Evolutionary conservation across 2,329 filamentous ascomycete genomes (phyloP), one percentile per base, ranked within the genome.

Genomic region (Colletotrichum siamense): DNA sequence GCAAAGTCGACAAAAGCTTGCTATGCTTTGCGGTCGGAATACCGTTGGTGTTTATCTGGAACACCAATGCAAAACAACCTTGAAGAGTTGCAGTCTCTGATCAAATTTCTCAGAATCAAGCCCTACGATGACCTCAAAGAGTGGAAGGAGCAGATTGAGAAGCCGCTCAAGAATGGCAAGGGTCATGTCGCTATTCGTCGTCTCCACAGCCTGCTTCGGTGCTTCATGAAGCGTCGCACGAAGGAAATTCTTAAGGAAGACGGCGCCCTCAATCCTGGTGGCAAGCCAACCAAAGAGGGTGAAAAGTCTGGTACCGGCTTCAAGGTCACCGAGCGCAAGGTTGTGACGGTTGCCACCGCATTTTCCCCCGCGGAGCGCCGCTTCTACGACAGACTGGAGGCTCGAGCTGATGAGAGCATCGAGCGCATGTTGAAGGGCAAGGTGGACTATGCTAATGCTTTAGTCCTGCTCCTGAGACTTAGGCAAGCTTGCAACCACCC

Each of bases 21-120:
- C 79, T 99, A 94, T 82, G 95, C 95, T 3, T 86, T 99, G 36
- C 89, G 94, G 34, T 93, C 95, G 24, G 94, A 97, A 83, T 99
- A 98, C 81, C 91, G 97, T 77, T 99, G 97, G 97, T 99, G 97
- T 82, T 87, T 99, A 77, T 98, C 96, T 1, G 97, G 97, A 69
- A 99, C 97, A 2, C 97, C 97, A 0, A 96, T 99, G 94, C 97
- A 99, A 83, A 99, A 99, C 86, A 99, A 98, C 81, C 91, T 99
- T 8, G 97, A 99, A 79, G 97, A 99, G 84, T 88, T 99, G 68
- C 97, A 99, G 82, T 98, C 95, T 79, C 87, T 99, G 70, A 95
- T 99, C 83, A 95, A 94, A 77, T 99, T 99, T 84, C 89, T 99
- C 49, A 93, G 95, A 18, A 98, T 99, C 82, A 94, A 95, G 79